phyloP scores from a whole-genome alignment of 2,329 filamentous ascomycete species.

The Penicillium hordei region DNA sequence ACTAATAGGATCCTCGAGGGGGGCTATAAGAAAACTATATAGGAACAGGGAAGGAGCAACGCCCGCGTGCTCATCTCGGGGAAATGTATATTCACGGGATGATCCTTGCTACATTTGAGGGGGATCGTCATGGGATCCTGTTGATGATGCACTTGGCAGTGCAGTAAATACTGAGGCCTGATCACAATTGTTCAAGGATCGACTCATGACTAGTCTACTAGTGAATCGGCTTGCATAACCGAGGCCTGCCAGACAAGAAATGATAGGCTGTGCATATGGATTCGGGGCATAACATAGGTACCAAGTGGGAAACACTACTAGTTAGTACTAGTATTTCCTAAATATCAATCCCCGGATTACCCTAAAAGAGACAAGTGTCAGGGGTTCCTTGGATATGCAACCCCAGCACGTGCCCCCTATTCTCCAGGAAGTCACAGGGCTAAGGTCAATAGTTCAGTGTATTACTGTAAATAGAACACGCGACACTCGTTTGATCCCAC shows the following conservation, averaged over 20 bases:
- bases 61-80: conserved; percentile 4
- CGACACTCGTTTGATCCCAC: neutral
- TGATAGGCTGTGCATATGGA: conserved; percentile 3
- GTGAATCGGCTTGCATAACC: conserved; percentile 16
- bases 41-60: conserved; percentile 3
- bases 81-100: neutral
- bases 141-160: neutral
- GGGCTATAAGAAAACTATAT: neutral
- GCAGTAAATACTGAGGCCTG: neutral
- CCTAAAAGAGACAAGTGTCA: conserved; percentile 13
- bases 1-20: neutral
- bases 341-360: conserved; percentile 8
- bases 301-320: neutral
- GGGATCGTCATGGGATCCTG: conserved; percentile 2
- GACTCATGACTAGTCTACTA: conserved; percentile 1
- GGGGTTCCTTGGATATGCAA: conserved; percentile 11
- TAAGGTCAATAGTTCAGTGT: neutral
- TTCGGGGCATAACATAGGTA: neutral
- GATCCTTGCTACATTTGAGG: neutral
- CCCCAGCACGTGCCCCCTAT: conserved; percentile 4
- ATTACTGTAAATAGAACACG: neutral
- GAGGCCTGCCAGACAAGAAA: neutral
- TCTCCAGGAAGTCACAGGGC: neutral
- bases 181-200: neutral
- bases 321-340: neutral